Conservation (phyloP, 441 rosid genomes). For the Cnidoscolus chayamansa region DNA sequence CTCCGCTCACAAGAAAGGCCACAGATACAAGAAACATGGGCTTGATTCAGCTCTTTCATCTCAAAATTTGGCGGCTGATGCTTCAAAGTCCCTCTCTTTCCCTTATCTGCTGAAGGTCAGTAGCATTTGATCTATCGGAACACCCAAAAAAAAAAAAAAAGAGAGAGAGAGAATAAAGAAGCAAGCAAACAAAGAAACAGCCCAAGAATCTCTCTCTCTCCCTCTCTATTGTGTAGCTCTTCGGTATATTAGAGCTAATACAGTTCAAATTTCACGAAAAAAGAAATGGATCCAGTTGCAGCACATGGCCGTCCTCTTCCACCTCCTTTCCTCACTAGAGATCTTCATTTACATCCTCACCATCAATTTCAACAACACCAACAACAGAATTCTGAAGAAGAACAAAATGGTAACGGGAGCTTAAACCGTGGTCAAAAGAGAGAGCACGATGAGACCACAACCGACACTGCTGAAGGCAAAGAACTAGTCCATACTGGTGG, state of each 20-base stretch:
- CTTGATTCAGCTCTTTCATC: constrained; percentile 30
- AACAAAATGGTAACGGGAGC: constrained; percentile 34
- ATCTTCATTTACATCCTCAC: constrained; percentile 64
- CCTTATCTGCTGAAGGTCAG: neutral
- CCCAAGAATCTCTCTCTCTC: constrained; percentile 4
- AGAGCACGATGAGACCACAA: constrained; percentile 49
- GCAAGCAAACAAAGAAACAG: constrained; percentile 2
- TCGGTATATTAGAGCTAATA: constrained; percentile 10
- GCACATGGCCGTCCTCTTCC: constrained; percentile 70
- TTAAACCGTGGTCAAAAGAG: constrained; percentile 49
- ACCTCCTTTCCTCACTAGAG: constrained; percentile 64
- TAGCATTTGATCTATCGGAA: constrained; percentile 17
- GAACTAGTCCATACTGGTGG: constrained; percentile 30
- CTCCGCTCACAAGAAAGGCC: constrained; percentile 14
- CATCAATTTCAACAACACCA: constrained; percentile 56
- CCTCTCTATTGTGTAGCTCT: neutral
- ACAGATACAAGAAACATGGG: constrained; percentile 15
- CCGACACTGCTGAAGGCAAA: constrained; percentile 31
- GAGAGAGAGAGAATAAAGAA: constrained; percentile 5
- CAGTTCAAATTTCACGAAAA: constrained; percentile 24
- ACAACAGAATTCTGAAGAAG: constrained; percentile 42
- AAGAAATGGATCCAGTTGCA: constrained; percentile 63
- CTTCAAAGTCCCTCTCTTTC: constrained; percentile 21
- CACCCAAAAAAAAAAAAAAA: constrained; percentile 2
- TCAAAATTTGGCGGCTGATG: constrained; percentile 27